phyloP scores from a whole-genome alignment of 495 filamentous ascomycete species.

The Talaromyces ruber region DNA sequence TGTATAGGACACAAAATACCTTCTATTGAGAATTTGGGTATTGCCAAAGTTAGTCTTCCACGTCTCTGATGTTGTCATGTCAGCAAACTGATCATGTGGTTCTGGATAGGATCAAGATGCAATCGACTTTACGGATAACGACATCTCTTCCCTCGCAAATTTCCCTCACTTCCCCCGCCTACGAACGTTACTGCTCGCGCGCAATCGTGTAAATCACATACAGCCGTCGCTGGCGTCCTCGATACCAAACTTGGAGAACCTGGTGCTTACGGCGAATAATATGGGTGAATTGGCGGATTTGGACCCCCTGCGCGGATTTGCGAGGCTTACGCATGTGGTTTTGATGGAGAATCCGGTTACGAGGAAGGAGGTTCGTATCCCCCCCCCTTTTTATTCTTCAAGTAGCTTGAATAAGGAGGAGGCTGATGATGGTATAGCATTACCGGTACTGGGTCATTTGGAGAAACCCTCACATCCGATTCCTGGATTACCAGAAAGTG shows the following conservation, averaged over 20 bases:
- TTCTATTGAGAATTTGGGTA: constrained; percentile 94
- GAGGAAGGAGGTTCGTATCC: constrained; percentile 71
- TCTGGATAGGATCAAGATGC: constrained; percentile 65
- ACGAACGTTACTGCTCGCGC: constrained; percentile 75
- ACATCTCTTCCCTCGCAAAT: constrained; percentile 80
- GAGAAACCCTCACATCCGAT: constrained; percentile 74
- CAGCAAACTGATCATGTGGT: no score
- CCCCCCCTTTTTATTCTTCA: neutral
- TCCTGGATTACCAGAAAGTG: constrained; percentile 90
- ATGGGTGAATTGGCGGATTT: constrained; percentile 76
- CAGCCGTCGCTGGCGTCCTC: constrained; percentile 63
- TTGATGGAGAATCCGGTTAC: constrained; percentile 83
- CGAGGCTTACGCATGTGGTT: constrained; percentile 65
- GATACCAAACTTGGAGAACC: constrained; percentile 66
- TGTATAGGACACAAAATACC: constrained; percentile 94
- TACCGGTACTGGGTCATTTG: constrained; percentile 91
- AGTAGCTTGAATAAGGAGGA: neutral
- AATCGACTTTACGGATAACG: constrained; percentile 98
- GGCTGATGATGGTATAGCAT: constrained; percentile 44
- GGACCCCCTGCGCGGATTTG: constrained; percentile 66
- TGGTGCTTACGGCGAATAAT: constrained; percentile 73
- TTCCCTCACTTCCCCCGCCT: constrained; percentile 91
- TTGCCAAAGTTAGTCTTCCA: constrained; percentile 64
- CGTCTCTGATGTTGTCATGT: no score
- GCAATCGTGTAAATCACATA: constrained; percentile 78